Base-by-base conservation (phyloP, 768 basidiomycete genomes). In the Artomyces pyxidatus region DNA sequence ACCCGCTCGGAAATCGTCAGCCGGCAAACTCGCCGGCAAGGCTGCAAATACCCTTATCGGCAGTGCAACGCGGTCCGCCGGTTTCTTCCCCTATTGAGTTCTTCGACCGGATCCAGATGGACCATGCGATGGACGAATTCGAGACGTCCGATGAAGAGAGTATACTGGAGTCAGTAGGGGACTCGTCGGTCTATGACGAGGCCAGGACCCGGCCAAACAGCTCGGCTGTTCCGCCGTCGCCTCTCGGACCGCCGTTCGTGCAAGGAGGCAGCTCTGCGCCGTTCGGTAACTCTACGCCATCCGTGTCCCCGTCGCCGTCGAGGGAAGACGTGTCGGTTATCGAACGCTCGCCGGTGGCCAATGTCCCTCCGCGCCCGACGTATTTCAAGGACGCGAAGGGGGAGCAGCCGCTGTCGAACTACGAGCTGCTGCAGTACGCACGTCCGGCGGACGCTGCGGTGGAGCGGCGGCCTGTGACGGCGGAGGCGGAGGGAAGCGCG, bases 61-160 rank as follows among this genome's bases (percentile, higher is more conserved):
- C 70, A 11, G 69, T 83, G 16, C 77, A 77, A 49, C 78, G 80
- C 37, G 81, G 78, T 28, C 83, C 84, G 12, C 76, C 74, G 12
- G 80, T 82, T 2, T 71, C 79, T 6, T 80, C 84, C 12, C 78
- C 83, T 0, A 75, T 79, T 22, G 78, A 78, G 26, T 88, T 88
- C 71, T 88, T 88, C 62, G 85, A 88, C 65, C 76, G 68, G 52
- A 80, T 88, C 39, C 82, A 87, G 56, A 67, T 74, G 14, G 79
- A 84, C 38, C 77, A 77, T 62, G 83, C 77, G 22, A 79, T 88
- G 78, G 82, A 85, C 56, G 85, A 83, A 53, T 66, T 84, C 46
- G 84, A 80, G 25, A 78, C 80, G 21, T 78, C 78, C 17, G 30
- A 35, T 43, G 72, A 73, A 22, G 73, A 73, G 47, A 66, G 64